A percentile compares a stretch with the other conserved stretches of the same genome.
These are phyloP conservation scores for Trichosporon ovoides DNA, from an alignment of 1,284 basidiomycete genomes.

Conservation along the genomic window DNA sequence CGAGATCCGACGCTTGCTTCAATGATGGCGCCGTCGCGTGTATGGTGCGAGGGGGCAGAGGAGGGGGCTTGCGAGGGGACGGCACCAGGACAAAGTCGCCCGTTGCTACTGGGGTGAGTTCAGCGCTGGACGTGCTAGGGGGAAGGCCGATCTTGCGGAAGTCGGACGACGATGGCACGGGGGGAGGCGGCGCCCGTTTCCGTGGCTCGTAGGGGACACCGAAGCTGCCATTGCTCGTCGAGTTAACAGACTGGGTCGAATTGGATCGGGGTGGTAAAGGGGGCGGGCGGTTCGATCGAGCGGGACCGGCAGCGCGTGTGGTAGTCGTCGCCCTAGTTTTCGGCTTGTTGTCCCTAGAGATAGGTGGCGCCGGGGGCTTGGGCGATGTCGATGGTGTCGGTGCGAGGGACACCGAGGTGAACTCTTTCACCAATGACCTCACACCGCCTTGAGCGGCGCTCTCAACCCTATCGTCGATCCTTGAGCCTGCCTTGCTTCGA, in stretches of 20 bases:
- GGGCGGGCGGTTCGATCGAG: background rate
- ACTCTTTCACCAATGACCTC: slow-evolving; percentile 21
- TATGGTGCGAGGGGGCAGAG: slow-evolving; percentile 2
- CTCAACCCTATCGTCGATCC: slow-evolving; percentile 18
- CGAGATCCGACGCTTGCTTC: background rate
- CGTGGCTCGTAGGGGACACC: slow-evolving; percentile 14
- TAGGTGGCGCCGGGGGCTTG: slow-evolving; percentile 11
- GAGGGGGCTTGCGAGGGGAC: slow-evolving; percentile 14
- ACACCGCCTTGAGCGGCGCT: slow-evolving; percentile 22
- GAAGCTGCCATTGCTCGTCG: slow-evolving; percentile 10
- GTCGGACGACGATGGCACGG: slow-evolving; percentile 14
- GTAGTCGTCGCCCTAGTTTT: background rate
- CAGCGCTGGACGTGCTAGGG: background rate
- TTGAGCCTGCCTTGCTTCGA: slow-evolving; percentile 4
- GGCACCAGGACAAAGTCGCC: slow-evolving; percentile 41
- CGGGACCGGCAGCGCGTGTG: background rate
- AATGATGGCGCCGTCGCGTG: background rate
- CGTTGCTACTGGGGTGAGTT: slow-evolving; percentile 34
- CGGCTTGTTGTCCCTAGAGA: slow-evolving; percentile 17
- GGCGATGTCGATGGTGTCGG: slow-evolving; percentile 7
- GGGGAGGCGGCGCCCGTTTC: slow-evolving; percentile 6
- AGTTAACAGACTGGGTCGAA: slow-evolving; percentile 5
- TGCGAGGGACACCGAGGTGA: slow-evolving; percentile 13
- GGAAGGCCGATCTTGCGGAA: slow-evolving; percentile 18
- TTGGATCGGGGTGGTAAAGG: background rate